Base-by-base conservation (phyloP, 1,139 yeast genomes). In the Debaryomycetaceae sp. region DNA sequence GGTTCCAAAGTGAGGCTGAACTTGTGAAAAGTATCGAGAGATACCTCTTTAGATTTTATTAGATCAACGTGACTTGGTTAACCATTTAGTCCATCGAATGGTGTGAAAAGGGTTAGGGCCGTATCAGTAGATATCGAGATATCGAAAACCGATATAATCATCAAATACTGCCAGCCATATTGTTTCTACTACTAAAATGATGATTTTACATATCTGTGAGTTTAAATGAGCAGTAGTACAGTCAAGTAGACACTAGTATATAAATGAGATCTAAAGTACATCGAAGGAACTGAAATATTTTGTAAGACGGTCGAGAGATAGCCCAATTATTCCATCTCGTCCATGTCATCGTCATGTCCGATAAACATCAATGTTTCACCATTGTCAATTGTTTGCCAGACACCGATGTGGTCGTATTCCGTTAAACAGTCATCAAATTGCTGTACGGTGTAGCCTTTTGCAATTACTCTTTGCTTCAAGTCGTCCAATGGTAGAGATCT, bases 371-470 rank as follows among this genome's bases (percentile, higher is more conserved):
- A 70, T 40, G 70, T 75, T 47, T 79, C 83, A 42, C 84, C 85
- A 49, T 82, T 83, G 48, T 87, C 90, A 41, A 82, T 76, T 39
- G 78, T 69, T 60, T 86, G 89, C 93, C 96, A 87, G 37, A 90
- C 80, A 43, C 85, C 84, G 50, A 87, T 73, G 39, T 76, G 76
- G 42, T 81, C 79, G 61, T 91, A 91, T 59, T 87, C 93, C 39
- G 75, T 71, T 43, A 93, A 72, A 74, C 96, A 87, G 47, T 80
- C 85, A 44, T 77, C 80, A 54, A 91, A 78, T 60, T 90, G 93
- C 51, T 82, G 80, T 53, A 83, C 83, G 0, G 96, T 89, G 65
- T 79, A 91, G 4, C 97, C 97, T 63, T 87, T 84, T 24, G 88
- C 87, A 43, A 87, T 71, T 36, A 87, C 84, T n/a, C 90, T 75